Evolutionary conservation across 495 filamentous ascomycete genomes (phyloP), one percentile per base, ranked within the genome.

Genomic region (Penicillium malachiteum): DNA sequence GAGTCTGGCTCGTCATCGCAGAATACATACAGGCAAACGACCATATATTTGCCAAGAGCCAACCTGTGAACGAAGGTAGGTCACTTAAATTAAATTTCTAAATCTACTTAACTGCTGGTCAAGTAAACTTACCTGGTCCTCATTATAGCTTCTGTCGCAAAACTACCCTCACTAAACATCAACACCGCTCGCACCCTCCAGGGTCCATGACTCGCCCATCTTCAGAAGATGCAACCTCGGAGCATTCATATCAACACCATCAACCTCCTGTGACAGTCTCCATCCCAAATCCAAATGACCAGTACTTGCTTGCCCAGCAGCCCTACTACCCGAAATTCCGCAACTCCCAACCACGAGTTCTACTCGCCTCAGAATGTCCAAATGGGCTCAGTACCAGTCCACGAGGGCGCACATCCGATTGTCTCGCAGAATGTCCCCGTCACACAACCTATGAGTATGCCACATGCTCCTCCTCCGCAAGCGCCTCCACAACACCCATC

Each of bases 101-200:
- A 31, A 40, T 21, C 32, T 18, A 51, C 35, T 8, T 3, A 16
- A 43, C 1, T 5, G 44, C 40, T 26, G 21, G 21, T 1, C 21
- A 26, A 26, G 21, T 26, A 26, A 26, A 26, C 21, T 26, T 4
- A 26, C 21, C 21, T 26, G 21, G 21, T 35, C 9, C 3, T 32
- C 30, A 17, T 54, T 39, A 38, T 70, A 95, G 90, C 63, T 95
- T 93, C 70, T 92, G 89, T 75, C 83, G 91, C 39, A 92, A 93
- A 66, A 92, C 90, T 9, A 93, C 91, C 16, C 84, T 93, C 80
- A 89, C 90, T 7, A 95, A 92, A 67, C 91, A 95, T 59, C 84
- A 87, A 62, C 73, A 84, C 46, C 82, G 85, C 18, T 84, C 84
- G 2, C 89, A 92, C 65, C 83, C 84, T 33, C 78, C 82, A 48